Base-by-base conservation (phyloP, 768 basidiomycete genomes). In the Mycena alexandri region DNA sequence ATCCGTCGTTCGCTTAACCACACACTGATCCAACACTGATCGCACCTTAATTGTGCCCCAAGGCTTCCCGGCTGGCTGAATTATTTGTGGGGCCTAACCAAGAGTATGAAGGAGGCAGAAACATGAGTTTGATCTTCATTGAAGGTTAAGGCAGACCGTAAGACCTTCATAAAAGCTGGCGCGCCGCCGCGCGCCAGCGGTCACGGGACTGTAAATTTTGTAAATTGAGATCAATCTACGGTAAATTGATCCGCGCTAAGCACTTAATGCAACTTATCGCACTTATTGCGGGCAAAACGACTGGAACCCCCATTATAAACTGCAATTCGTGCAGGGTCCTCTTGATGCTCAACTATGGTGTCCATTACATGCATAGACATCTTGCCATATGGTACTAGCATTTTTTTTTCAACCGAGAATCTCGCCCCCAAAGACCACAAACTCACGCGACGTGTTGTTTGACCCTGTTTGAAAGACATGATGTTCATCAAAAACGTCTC, bases 181-280 rank as follows among this genome's bases (percentile, higher is more conserved):
- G 44, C 44, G 19, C 44, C 21, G 13, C 17, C 47, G 21, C 59
- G 22, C 59, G 43, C 33, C 22, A 34, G 33, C 13, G 34, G 48
- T 61, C 59, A 61, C 59, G 59, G 59, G 59, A 22, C 57, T 61
- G 59, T 61, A 61, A 61, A 61, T 61, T 48, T 47, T 61, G 59
- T 61, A 61, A 51, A 61, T 61, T 19, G 29, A 61, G 38, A 50
- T 61, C 59, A 61, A 61, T 61, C 50, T 61, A 61, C 59, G 4
- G 59, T 61, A 42, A 61, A 61, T 61, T 61, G 59, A 61, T 61
- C 13, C 14, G 21, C 10, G 12, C 38, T 50, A 50, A 61, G 48
- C 22, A 16, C 59, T 51, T 61, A 61, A 14, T 19, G 19, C 19
- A 12, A 14, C 59, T 61, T 61, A 61, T 61, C 13, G 14, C 34